Conservation (phyloP, 148 eudicot species). For the Polygonum maritimum region DNA sequence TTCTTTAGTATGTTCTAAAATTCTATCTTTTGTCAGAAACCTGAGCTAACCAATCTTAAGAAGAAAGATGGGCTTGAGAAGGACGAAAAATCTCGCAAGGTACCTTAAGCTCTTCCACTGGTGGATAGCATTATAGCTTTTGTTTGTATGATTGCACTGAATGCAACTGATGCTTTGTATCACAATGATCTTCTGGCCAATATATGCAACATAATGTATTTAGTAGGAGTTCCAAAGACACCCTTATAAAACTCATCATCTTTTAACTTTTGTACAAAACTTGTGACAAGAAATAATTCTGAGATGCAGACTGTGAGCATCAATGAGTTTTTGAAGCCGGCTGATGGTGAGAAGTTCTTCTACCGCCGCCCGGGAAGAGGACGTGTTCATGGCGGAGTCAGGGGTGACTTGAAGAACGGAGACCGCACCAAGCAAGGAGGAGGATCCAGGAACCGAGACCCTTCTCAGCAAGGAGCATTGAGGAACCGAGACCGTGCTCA, state of each 20-base stretch:
- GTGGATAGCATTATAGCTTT: neutral
- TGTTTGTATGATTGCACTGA: too few species aligned
- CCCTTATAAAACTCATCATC: too few species aligned
- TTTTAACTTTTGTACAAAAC: too few species aligned
- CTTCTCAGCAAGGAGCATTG: too few species aligned
- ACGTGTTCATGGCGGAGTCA: slow-evolving; percentile 18
- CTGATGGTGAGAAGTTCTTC: slow-evolving; percentile 14
- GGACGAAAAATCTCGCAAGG: slow-evolving; percentile 22
- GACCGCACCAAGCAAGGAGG: neutral
- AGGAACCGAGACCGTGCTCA: neutral
- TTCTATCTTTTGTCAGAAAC: slow-evolving; percentile 3
- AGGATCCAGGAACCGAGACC: neutral
- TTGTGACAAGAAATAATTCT: neutral
- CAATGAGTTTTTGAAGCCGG: slow-evolving; percentile 31
- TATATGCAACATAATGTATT: too few species aligned
- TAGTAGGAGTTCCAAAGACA: too few species aligned
- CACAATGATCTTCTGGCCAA: too few species aligned
- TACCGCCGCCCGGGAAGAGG: slow-evolving; percentile 10
- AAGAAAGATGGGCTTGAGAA: slow-evolving; percentile 13
- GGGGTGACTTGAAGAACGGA: neutral
- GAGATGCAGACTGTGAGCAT: slow-evolving; percentile 23
- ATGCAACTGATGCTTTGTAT: too few species aligned
- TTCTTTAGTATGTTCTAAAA: neutral
- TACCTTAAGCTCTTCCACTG: neutral
- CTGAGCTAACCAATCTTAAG: slow-evolving; percentile 14